Evolutionary conservation across 495 filamentous ascomycete genomes (phyloP), one percentile per base, ranked within the genome.

Genomic region (Emericellopsis terricola): DNA sequence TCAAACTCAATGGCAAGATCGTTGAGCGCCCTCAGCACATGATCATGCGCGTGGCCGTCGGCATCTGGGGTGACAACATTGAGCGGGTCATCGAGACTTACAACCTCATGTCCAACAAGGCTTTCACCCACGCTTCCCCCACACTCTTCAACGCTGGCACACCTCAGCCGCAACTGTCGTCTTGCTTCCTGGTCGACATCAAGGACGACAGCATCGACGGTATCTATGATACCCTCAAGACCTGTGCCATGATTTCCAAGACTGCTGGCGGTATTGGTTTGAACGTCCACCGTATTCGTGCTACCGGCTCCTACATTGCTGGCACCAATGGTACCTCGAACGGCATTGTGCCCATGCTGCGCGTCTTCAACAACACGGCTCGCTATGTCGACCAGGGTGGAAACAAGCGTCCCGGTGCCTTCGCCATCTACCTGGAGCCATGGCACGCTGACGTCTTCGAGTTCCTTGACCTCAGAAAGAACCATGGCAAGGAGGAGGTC

Each of bases 201-300:
- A 94, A 92, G 62, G 83, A 89, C 18, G 89, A 97, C 60, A 94
- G 87, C 53, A 97, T 97, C 52, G 89, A 97, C 43, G 89, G 89
- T 47, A 97, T 97, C 53, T 97, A 97, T 50, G 89, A 97, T 45
- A 97, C 91, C 14, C 63, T 97, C 44, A 97, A 97, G 74, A 94
- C 84, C 8, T 97, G 89, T 62, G 89, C 89, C 29, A 83, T 96
- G 82, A 97, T 97, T 51, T 96, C 89, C 41, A 97, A 97, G 75
- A 94, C 79, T 58, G 89, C 89, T 39, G 89, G 89, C 52, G 89
- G 89, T 50, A 94, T 97, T 49, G 89, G 89, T 39, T 62, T 97
- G 29, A 94, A 94, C 49, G 74, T 89, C 28, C 89, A 97, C 62
- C 73, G 83, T 41, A 97, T 97, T 42, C 84, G 89, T 51, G 81